Base-by-base conservation (phyloP, 2,329 filamentous ascomycete genomes). In the Tolypocladium paradoxum region DNA sequence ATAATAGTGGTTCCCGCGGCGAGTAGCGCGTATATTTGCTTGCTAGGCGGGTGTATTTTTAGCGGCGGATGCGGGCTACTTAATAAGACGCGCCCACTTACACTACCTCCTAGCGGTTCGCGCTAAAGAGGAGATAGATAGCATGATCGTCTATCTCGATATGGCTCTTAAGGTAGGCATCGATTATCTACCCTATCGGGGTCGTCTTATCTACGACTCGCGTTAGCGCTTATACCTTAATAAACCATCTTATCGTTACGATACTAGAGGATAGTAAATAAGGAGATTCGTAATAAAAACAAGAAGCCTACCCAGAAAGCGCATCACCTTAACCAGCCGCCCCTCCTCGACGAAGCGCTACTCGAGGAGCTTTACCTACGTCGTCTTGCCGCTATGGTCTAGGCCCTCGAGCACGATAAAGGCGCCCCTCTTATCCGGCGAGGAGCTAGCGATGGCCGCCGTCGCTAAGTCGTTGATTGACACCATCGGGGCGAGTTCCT, bases 331-430 rank as follows among this genome's bases (percentile, higher is more conserved):
- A 46, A 80, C 78, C 47, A 69, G 68, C 54, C 67, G 65, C 5
- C 77, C 78, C 52, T 70, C 68, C 59, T 76, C 73, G 7, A 73
- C 67, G 54, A 81, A 74, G 27, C 73, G 65, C 68, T 79, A 68
- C 68, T 79, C 76, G 50, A 96, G 74, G 47, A 83, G 71, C 62
- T 84, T 79, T 60, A 89, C 91, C 77, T 96, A 91, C 35, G 90
- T 95, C 24, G 90, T 92, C 77, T 96, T 96, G 53, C 91, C 91
- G 45, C 90, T 90, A 58, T 90, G 83, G 64, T 96, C 91, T 56
- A 96, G 76, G 2, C 91, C 91, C 73, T 96, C 91, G 53, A 96
- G 81, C 5, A 92, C 87, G 51, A 96, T 81, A 33, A 96, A 79
- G 16, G 84, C 82, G 48, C 90, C 90, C 48, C 85, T 35, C 20